A percentile compares a stretch with the other conserved stretches of the same genome.
Evolutionary conservation across 345 rosid species (phyloP).

Genomic region (Lepidium africanum): DNA sequence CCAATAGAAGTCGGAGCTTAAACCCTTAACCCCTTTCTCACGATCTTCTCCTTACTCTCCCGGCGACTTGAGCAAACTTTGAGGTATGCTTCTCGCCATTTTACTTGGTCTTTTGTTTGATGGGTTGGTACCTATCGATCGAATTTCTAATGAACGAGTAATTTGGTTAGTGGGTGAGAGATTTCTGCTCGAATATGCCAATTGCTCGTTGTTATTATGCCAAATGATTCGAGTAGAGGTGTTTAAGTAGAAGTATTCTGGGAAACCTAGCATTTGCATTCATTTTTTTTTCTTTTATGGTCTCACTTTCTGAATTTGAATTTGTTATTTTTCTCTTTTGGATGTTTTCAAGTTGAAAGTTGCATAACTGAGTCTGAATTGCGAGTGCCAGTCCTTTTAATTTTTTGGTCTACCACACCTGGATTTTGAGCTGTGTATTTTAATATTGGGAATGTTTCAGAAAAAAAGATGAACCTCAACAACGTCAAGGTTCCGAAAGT

Average conservation of each 20-base stretch:
- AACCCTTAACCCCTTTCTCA: conserved; percentile 27
- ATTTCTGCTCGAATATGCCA: not conserved
- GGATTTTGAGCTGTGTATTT: not conserved
- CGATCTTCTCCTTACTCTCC: not conserved
- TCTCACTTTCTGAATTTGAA: not conserved
- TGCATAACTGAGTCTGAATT: not conserved
- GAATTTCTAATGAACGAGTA: not conserved
- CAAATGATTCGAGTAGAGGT: not conserved
- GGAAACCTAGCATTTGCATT: not conserved
- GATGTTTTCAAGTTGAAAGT: not conserved
- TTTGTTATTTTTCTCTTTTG: not conserved
- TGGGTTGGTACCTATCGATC: not conserved
- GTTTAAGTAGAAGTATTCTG: not conserved
- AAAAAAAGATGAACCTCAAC: conserved; percentile 36
- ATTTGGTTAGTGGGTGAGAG: not conserved
- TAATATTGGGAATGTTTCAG: not conserved
- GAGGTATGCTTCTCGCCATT: conserved; percentile 6
- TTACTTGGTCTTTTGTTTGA: not conserved
- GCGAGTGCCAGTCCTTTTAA: not conserved
- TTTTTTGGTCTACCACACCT: not conserved
- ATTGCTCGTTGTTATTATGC: not conserved
- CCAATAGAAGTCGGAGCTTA: not conserved
- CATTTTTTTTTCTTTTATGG: not conserved
- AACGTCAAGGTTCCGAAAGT: conserved; percentile 77
- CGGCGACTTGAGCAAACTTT: not conserved